phyloP scores from a whole-genome alignment of 768 basidiomycete species.

The Russula sp. region DNA sequence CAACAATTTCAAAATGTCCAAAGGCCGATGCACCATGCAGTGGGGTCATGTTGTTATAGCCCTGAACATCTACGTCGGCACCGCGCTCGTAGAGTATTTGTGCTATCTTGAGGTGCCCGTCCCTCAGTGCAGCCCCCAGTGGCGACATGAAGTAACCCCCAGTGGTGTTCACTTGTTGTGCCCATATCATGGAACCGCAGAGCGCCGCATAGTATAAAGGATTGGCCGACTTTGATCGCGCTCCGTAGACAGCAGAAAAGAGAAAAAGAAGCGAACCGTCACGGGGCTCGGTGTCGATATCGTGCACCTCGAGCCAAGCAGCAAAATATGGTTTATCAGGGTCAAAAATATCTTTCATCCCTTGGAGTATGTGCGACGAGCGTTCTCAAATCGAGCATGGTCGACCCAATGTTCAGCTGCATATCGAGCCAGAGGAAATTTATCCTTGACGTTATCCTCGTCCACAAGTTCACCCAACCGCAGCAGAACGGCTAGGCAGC shows the following conservation, averaged over 20 bases:
- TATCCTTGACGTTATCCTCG: no score
- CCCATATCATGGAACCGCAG: background rate
- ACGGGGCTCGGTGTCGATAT: background rate
- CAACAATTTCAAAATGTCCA: background rate
- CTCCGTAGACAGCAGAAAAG: fast-evolving
- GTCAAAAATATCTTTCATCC: background rate
- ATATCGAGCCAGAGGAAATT: background rate
- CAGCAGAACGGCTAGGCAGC: background rate
- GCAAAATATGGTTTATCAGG: background rate
- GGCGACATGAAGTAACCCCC: background rate
- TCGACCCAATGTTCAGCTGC: background rate
- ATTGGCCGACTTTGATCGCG: no score
- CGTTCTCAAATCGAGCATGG: background rate
- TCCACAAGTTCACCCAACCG: background rate
- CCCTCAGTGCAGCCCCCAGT: background rate
- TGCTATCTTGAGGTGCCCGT: background rate
- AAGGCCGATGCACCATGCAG: background rate
- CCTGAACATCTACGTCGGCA: background rate
- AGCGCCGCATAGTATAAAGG: background rate
- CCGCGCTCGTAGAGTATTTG: background rate
- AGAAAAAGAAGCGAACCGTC: fast-evolving
- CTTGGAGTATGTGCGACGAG: background rate
- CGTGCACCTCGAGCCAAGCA: background rate
- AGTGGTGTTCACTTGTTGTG: no score
- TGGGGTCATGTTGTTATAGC: background rate